Conservation (phyloP, 2,329 filamentous ascomycete species). For the Monascus ruber region DNA sequence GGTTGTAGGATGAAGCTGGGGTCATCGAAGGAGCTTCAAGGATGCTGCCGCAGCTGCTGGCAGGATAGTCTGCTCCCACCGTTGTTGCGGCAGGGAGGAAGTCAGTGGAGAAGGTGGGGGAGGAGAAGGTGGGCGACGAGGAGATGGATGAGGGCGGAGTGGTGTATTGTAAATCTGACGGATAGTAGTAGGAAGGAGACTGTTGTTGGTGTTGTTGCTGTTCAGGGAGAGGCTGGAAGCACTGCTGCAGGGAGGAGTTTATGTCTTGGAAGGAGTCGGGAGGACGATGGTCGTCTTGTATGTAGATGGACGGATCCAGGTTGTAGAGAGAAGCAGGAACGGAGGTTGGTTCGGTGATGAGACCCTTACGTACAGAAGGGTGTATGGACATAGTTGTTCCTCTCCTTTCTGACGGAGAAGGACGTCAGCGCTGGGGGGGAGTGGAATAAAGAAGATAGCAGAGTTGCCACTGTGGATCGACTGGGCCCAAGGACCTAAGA, state of each 20-base stretch:
- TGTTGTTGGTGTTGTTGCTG: conserved; percentile 17
- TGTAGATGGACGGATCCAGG: conserved; percentile 18
- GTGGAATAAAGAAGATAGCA: neutral
- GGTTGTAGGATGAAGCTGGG: conserved; percentile 27
- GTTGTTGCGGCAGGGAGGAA: conserved; percentile 19
- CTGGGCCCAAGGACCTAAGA: neutral
- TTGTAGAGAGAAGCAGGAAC: conserved; percentile 12
- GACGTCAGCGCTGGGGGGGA: neutral
- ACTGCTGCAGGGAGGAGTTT: conserved; percentile 9
- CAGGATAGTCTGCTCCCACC: conserved; percentile 14
- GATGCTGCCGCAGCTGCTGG: conserved; percentile 15
- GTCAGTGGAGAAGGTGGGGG: conserved; percentile 11
- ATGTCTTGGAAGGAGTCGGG: conserved; percentile 18
- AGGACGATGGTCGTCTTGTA: conserved; percentile 29
- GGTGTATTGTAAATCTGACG: conserved; percentile 15
- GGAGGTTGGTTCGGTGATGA: conserved; percentile 27
- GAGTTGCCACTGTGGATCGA: neutral
- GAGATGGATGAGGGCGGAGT: conserved; percentile 27
- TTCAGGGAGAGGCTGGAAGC: conserved; percentile 4
- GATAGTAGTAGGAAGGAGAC: conserved; percentile 23
- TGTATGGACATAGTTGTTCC: conserved; percentile 26
- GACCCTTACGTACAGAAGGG: conserved; percentile 30
- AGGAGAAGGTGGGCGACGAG: conserved; percentile 15
- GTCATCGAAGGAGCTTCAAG: conserved; percentile 31
- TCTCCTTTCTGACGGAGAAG: neutral